Evolutionary conservation across 1,284 basidiomycete genomes (phyloP), one percentile per base, ranked within the genome.

Genomic region (Apiotrichum laibachii): DNA sequence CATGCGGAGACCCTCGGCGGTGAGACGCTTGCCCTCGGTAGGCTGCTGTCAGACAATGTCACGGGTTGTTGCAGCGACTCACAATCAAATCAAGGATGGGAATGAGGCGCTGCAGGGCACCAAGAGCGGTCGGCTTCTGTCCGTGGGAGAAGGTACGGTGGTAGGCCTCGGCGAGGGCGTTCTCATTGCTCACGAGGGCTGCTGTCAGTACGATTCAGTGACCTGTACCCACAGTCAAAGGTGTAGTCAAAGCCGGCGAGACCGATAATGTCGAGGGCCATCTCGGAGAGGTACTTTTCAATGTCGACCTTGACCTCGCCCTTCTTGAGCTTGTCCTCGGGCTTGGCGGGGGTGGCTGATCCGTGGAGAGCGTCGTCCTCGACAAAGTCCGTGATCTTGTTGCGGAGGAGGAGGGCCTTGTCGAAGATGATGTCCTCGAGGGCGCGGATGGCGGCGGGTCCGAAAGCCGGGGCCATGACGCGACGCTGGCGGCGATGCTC

Each of bases 251-350:
- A 3, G 85, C 85, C 85, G 37, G 87, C 84, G 45, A 84, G 77
- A 11, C 85, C 85, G 53, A 89, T 86, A 52, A 85, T 81, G 65
- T 88, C 87, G 12, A 88, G 79, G 1, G 85, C 85, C n/a, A 85
- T 82, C 19, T 83, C 81, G 2, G 80, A 81, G 4, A 88, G 78
- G 83, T 84, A 86, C 21, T 77, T 67, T 49, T 85, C 73, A 13
- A 82, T 81, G 61, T 89, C 85, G 31, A 86, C 22, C 57, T 61
- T 61, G 45, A 49, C 44, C 18, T 57, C 43, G 19, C 57, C 60
- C 10, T 37, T 31, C 26, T 31, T 26, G 1, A 55, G 45, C 43
- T 21, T 3, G 50, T 50, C 21, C 47, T 55, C 15, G 8, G 49
- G 18, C 33, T 73, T 11, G 62, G 59, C 55, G 39, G 58, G 46